Evolutionary conservation across 805 yeast species (phyloP).

Genomic region (Hanseniaspora lindneri): DNA sequence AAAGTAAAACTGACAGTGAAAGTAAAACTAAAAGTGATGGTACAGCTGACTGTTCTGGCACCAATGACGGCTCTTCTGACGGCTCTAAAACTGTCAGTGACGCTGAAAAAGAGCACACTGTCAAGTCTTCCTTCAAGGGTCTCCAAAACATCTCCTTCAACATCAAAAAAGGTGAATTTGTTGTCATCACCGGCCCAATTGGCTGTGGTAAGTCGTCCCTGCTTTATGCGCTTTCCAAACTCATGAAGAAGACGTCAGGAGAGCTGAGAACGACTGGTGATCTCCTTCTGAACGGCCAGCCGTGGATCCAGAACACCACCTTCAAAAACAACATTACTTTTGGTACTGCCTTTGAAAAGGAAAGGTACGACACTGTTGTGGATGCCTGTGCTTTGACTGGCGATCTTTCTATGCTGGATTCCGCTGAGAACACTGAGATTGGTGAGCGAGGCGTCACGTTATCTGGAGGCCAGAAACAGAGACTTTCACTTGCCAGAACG

Average conservation of each 20-base stretch:
- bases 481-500: conserved; percentile 57
- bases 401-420: conserved; percentile 49
- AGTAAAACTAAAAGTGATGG: neutral
- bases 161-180: conserved; percentile 45
- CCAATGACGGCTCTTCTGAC: no score
- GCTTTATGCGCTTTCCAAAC: conserved; percentile 49
- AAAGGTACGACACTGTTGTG: conserved; percentile 41
- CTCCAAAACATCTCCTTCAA: conserved; percentile 32
- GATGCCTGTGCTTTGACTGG: conserved; percentile 46
- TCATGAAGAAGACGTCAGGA: conserved; percentile 31
- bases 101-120: neutral
- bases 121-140: conserved; percentile 13
- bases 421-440: conserved; percentile 58
- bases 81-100: no score
- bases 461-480: conserved; percentile 69
- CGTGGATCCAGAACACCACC: conserved; percentile 68
- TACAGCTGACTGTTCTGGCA: no score
- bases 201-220: conserved; percentile 42
- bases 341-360: conserved; percentile 39
- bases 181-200: conserved; percentile 57
- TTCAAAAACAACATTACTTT: conserved; percentile 54
- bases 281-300: conserved; percentile 35
- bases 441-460: conserved; percentile 67
- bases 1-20: neutral
- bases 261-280: conserved; percentile 34